Conservation (phyloP, 768 basidiomycete species). For the Pulveroboletus sp. region DNA sequence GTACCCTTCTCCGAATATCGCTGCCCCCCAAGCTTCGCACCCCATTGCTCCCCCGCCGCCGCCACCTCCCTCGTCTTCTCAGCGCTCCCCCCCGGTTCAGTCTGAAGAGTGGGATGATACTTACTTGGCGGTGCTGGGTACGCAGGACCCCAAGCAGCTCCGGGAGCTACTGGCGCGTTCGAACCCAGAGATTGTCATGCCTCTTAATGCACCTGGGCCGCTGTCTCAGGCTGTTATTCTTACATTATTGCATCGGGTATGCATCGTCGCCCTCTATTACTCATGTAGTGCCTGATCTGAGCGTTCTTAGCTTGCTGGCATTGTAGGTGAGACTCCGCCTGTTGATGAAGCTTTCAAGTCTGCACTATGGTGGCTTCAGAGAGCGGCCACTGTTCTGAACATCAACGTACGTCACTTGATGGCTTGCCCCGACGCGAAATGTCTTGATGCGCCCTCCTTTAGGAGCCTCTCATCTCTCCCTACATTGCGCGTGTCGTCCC, state of each 20-base stretch:
- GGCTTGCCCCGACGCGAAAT: neutral
- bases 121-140: conserved; percentile 71
- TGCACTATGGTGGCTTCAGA: conserved; percentile 84
- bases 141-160: conserved; percentile 69
- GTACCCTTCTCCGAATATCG: conserved; percentile 57
- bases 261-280: conserved; percentile 25
- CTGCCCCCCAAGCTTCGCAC: conserved; percentile 79
- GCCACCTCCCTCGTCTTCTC: conserved; percentile 36
- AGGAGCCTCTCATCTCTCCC: conserved; percentile 80
- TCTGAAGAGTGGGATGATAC: conserved; percentile 82
- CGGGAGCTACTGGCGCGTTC: conserved; percentile 69
- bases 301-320: conserved; percentile 56
- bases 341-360: conserved; percentile 78
- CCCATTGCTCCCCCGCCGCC: conserved; percentile 65
- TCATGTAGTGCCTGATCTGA: neutral
- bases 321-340: conserved; percentile 71
- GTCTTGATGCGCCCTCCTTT: neutral
- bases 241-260: conserved; percentile 76
- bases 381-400: conserved; percentile 63
- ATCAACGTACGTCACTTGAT: conserved; percentile 49
- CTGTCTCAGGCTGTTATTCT: conserved; percentile 82
- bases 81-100: conserved; percentile 49
- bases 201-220: conserved; percentile 60
- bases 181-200: conserved; percentile 78
- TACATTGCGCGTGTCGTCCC: conserved; percentile 80